Base-by-base conservation (phyloP, 495 filamentous ascomycete genomes). In the Acidiella bohemica region DNA sequence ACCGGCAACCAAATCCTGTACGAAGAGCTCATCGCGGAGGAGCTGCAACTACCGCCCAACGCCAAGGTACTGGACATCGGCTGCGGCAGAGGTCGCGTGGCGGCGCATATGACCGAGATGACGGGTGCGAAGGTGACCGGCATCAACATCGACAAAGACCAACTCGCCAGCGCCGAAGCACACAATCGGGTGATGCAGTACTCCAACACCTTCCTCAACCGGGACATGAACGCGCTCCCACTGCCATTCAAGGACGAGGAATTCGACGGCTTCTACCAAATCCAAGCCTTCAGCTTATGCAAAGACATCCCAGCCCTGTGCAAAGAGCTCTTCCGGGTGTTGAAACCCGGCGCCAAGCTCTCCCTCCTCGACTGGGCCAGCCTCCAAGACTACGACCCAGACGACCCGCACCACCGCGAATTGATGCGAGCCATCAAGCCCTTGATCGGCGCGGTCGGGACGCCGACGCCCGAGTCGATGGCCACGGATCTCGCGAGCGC, bases 181-280 rank as follows among this genome's bases (percentile, higher is more conserved):
- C 75, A 67, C 60, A 75, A 69, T 51, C 44, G 60, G 5, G 47
- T 67, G 39, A 59, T 60, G 21, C 64, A 67, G 3, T 64, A 72
- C 40, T 29, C 39, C 23, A 77, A 77, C 48, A 57, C 56, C 37
- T 77, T 77, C 48, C 54, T 74, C 41, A 59, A 63, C 16, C 66
- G 67, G 45, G 72, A 76, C 45, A 70, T 75, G 56, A 77, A 77
- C 54, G 58, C 55, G 38, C 62, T 75, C 20, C 73, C 73, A 3
- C 59, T 76, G 7, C 73, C 73, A 6, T 73, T 77, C 35, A 67
- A 51, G 13, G 63, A 74, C 49, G 59, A 57, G 32, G 59, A 59
- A 44, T 75, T 77, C 58, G 71, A 77, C 38, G 72, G 65, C 41
- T 74, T 77, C 49, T 77, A 77, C 59, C 67, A 77, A 61, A 76